Conservation (phyloP, 2,329 filamentous ascomycete species). For the Aspergillus arachidicola region DNA sequence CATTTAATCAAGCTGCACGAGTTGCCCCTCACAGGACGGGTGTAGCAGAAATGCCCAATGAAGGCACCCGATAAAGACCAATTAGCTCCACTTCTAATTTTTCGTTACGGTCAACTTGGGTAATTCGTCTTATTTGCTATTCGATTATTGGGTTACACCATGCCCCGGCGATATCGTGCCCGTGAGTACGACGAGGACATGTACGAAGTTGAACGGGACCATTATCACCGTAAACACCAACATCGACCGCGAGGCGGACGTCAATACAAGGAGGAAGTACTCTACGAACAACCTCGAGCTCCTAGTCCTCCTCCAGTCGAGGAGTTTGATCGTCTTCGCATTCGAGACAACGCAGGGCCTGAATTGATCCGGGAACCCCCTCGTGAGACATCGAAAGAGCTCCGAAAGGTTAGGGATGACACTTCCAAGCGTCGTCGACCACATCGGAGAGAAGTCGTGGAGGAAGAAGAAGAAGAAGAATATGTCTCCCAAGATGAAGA, state of each 20-base stretch:
- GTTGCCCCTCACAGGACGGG: slow-evolving; percentile 1
- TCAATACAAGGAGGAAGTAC: slow-evolving; percentile 31
- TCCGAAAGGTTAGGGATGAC: slow-evolving; percentile 4
- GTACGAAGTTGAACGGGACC: slow-evolving; percentile 32
- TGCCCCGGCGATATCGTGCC: slow-evolving; percentile 34
- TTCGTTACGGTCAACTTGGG: background rate
- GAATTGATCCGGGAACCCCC: slow-evolving; percentile 34
- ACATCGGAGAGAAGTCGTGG: slow-evolving; percentile 2
- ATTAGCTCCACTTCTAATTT: background rate
- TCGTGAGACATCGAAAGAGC: slow-evolving; percentile 9
- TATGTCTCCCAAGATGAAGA: slow-evolving; percentile 15
- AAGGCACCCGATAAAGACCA: background rate
- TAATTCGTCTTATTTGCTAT: background rate
- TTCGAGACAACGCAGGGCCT: slow-evolving; percentile 39
- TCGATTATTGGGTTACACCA: slow-evolving; percentile 15
- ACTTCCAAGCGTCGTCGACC: background rate
- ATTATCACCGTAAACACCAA: slow-evolving; percentile 20
- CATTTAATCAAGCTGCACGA: background rate
- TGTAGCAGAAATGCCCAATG: slow-evolving; percentile 5
- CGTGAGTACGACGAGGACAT: slow-evolving; percentile 34
- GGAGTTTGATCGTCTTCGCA: slow-evolving; percentile 42
- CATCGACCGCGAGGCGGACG: slow-evolving; percentile 28
- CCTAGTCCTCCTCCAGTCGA: slow-evolving; percentile 47
- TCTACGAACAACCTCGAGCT: slow-evolving; percentile 26
- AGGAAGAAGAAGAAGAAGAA: slow-evolving; percentile 14